Evolutionary conservation across 257 asterid genomes (phyloP).

Genomic region (Ilex asprella): DNA sequence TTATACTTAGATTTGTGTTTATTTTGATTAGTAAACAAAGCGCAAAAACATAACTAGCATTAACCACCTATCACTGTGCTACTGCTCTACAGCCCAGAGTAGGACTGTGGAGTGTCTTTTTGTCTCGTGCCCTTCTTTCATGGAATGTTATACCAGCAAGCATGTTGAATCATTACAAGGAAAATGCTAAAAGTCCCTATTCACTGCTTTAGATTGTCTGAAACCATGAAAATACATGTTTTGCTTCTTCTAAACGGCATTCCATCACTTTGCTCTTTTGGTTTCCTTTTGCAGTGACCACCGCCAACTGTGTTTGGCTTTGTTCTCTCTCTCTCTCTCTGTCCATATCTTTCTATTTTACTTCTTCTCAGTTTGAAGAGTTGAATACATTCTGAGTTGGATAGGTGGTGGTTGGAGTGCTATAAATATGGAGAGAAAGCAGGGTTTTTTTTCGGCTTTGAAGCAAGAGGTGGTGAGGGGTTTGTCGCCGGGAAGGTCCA

Average conservation of each 20-base stretch:
- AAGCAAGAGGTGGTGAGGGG: conserved; percentile 69
- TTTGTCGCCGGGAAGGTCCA: conserved; percentile 53
- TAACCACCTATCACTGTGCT: too few relatives aligned
- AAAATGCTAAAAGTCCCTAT: too few relatives aligned
- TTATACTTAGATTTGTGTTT: too few relatives aligned
- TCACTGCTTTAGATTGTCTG: too few relatives aligned
- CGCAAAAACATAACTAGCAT: too few relatives aligned
- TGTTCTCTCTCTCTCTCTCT: neutral
- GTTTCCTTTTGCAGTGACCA: neutral
- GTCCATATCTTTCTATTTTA: neutral
- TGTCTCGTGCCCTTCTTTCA: too few relatives aligned
- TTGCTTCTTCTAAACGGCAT: conserved; percentile 34
- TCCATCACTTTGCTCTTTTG: conserved; percentile 10
- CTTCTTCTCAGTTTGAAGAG: neutral
- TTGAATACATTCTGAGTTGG: neutral
- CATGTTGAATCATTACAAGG: too few relatives aligned
- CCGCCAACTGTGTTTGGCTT: neutral
- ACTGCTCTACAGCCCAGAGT: too few relatives aligned
- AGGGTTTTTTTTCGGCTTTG: conserved; percentile 58
- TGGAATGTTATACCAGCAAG: too few relatives aligned
- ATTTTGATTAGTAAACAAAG: too few relatives aligned
- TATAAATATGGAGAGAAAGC: conserved; percentile 50
- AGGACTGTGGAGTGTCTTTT: too few relatives aligned
- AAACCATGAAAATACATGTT: neutral
- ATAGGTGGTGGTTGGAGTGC: conserved; percentile 10